phyloP scores from a whole-genome alignment of 352 stramenopile genomes.

The Ophiocytium majus region DNA sequence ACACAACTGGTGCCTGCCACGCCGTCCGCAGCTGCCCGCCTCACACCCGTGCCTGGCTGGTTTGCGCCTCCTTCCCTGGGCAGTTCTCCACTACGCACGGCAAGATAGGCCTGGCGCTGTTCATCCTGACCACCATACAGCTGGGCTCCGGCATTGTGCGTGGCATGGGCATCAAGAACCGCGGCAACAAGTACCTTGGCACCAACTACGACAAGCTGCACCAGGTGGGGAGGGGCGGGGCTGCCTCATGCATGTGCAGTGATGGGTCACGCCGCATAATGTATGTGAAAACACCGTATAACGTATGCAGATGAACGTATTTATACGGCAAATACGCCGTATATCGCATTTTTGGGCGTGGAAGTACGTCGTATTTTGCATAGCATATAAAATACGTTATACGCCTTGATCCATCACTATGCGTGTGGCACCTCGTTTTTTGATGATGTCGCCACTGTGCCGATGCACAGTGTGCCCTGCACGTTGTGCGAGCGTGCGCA shows the following conservation, averaged over 20 bases:
- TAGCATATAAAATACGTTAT: not conserved
- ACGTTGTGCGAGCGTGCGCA: not conserved
- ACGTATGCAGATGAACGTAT: too few relatives aligned
- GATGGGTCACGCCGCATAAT: not conserved
- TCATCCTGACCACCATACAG: not conserved
- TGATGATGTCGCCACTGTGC: not conserved
- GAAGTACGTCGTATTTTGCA: not conserved
- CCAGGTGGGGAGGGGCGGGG: not conserved
- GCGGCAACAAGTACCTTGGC: conserved; percentile 16
- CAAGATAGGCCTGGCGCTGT: conserved; percentile 11
- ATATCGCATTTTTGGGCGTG: not conserved
- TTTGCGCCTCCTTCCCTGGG: not conserved
- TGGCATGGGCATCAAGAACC: not conserved
- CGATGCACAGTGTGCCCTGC: not conserved
- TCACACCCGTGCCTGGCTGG: not conserved
- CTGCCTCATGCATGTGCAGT: too few relatives aligned
- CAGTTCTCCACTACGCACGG: conserved; percentile 14
- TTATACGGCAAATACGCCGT: not conserved
- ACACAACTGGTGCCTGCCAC: not conserved
- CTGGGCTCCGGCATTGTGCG: not conserved
- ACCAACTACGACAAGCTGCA: conserved; percentile 20
- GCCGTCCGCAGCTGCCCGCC: not conserved
- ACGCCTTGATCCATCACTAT: not conserved
- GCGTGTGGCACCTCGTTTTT: not conserved
- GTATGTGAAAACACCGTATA: not conserved